Conservation (phyloP, 1,139 yeast genomes). For the Magnusiomyces tetraspermus region DNA sequence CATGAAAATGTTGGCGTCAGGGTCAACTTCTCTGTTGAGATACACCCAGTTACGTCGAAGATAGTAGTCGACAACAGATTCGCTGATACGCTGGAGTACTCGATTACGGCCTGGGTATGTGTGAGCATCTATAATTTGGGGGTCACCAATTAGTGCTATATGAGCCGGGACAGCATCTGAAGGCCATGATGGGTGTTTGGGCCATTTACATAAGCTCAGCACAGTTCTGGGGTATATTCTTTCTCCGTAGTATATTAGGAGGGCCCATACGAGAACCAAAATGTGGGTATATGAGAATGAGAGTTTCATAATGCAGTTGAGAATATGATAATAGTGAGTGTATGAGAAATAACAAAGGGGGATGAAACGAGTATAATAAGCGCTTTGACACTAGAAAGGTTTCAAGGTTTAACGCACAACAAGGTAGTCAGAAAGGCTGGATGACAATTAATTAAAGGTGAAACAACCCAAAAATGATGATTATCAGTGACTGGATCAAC, state of each 20-base stretch:
- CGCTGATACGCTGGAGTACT: constrained; percentile 29
- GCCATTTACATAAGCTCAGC: constrained; percentile 52
- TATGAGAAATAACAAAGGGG: no score
- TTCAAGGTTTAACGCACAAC: no score
- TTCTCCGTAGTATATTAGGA: constrained; percentile 51
- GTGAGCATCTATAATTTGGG: constrained; percentile 77
- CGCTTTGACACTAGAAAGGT: no score
- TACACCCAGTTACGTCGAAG: constrained; percentile 66
- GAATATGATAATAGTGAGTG: no score
- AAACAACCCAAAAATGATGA: no score
- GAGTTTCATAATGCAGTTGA: not conserved
- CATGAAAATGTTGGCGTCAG: constrained; percentile 67
- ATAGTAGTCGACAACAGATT: constrained; percentile 56
- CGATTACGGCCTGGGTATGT: constrained; percentile 41
- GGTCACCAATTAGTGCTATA: constrained; percentile 77
- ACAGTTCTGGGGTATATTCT: constrained; percentile 44
- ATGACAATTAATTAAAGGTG: no score
- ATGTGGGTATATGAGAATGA: constrained; percentile 8
- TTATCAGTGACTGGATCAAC: no score
- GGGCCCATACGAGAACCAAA: constrained; percentile 39
- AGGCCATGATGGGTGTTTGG: constrained; percentile 50
- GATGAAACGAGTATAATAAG: no score
- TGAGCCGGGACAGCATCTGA: constrained; percentile 40
- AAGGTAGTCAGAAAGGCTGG: no score
- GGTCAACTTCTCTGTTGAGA: constrained; percentile 51